Evolutionary conservation across 148 eudicot genomes (phyloP), one percentile per base, ranked within the genome.

Genomic region (Chenopodium berlandieri): DNA sequence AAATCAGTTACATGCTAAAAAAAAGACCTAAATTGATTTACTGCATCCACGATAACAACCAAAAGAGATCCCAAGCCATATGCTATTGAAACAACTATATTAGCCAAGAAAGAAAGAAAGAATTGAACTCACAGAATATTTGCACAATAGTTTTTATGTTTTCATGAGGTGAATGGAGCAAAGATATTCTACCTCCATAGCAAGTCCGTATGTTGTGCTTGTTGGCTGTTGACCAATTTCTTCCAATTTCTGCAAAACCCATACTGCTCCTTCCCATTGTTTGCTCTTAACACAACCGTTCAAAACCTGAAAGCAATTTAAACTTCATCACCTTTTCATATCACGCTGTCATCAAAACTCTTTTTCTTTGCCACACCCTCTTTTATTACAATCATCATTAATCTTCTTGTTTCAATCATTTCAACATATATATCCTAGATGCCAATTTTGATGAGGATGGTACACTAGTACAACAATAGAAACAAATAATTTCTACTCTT

Each of bases 231-330:
- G 88, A 30, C 88, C 86, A 56, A 76, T 86, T 88, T 91, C 89
- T 81, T 85, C 86, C 82, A 95, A 83, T 87, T 93, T 93, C 84
- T 95, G 97, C 87, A 95, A 80, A 25, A 93, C 95, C 99, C 99
- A 95, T 77, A 91, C 84, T 34, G 99, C 97, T 79, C 99, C 99
- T 85, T 93, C 97, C 90, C 92, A 94, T 54, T 92, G 90, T 86
- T 95, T 90, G 78, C 97, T 90, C 75, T 64, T 84, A 52, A 87
- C 94, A 90, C 97, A 93, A 78, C 95, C 95, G 88, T 93, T 95
- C 71, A 95, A 83, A 78, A 95, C 97, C 98, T 95, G 76, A 40
- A 81, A n/a, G 13, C 60, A 34, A 64, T 20, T 46, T 32, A 52
- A 79, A 13, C n/a, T 52, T 52, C 13, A 58, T 25, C 25, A 58